Evolutionary conservation across 306 rosid species (phyloP).

Genomic region (Gynostemma pentaphyllum): DNA sequence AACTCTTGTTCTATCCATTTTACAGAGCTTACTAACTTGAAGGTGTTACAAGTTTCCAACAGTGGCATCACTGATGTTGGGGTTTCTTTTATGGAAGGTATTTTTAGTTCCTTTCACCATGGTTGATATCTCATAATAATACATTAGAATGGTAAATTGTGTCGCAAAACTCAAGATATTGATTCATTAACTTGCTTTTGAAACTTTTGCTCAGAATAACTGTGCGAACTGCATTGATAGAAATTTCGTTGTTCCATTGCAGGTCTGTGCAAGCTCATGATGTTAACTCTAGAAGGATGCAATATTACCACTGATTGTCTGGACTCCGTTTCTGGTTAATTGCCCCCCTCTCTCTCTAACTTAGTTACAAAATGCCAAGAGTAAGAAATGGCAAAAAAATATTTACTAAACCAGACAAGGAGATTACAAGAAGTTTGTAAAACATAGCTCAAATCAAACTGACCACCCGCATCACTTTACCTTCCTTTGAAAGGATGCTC

Average conservation of each 20-base stretch:
- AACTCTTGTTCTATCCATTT: neutral
- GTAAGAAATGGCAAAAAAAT: too few relatives aligned
- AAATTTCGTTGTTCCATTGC: neutral
- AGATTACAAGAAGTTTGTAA: too few relatives aligned
- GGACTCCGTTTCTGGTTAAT: neutral
- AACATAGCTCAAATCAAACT: too few relatives aligned
- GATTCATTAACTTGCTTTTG: neutral
- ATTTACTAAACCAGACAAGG: too few relatives aligned
- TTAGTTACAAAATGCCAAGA: too few relatives aligned
- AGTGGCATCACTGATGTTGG: conserved; percentile 65
- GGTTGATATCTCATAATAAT: neutral
- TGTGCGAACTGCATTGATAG: neutral
- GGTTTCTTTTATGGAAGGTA: conserved; percentile 62
- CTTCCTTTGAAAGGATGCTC: too few relatives aligned
- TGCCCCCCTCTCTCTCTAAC: too few relatives aligned
- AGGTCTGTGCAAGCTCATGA: neutral
- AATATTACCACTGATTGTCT: neutral
- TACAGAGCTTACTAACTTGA: conserved; percentile 69
- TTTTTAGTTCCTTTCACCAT: conserved; percentile 1
- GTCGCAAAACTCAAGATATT: neutral
- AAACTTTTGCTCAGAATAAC: neutral
- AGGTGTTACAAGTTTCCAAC: conserved; percentile 55
- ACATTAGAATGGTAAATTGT: too few relatives aligned
- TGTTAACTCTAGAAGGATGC: neutral
- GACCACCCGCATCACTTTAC: too few relatives aligned